A percentile compares a stretch with the other conserved stretches of the same genome.
Evolutionary conservation across 2,329 filamentous ascomycete species (phyloP).

Genomic region (Fusarium camptoceras): DNA sequence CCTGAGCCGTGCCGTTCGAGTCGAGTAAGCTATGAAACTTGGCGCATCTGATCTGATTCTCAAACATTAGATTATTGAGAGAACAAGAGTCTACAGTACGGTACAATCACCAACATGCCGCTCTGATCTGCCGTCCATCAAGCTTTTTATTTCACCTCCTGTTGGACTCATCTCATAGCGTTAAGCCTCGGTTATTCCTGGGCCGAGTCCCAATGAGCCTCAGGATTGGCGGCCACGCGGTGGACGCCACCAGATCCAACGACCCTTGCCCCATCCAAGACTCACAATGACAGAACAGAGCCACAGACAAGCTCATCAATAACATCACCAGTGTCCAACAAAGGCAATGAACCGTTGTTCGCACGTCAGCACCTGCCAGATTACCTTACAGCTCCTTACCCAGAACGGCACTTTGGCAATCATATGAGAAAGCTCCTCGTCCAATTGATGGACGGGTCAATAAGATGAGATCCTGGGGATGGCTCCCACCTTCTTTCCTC

Average conservation of each 20-base stretch:
- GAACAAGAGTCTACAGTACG: background rate
- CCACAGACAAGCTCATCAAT: conserved; percentile 22
- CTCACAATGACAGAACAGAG: conserved; percentile 7
- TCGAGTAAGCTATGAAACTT: conserved; percentile 7
- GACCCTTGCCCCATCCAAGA: conserved; percentile 14
- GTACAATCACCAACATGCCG: no score
- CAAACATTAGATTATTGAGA: background rate
- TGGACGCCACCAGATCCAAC: conserved; percentile 32
- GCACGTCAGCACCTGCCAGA: conserved; percentile 10
- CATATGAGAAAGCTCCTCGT: conserved; percentile 21
- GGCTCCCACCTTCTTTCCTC: conserved; percentile 30
- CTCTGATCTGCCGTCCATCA: conserved; percentile 15
- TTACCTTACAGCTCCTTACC: conserved; percentile 34
- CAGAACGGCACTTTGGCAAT: conserved; percentile 18
- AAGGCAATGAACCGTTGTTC: conserved; percentile 16
- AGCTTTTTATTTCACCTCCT: conserved; percentile 4
- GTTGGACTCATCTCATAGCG: background rate
- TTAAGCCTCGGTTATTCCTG: conserved; percentile 28
- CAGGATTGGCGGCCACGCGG: conserved; percentile 29
- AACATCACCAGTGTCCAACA: conserved; percentile 15
- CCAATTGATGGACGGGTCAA: conserved; percentile 15
- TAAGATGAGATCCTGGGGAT: conserved; percentile 34
- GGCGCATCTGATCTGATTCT: conserved; percentile 5
- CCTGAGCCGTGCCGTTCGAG: background rate
- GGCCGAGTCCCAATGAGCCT: conserved; percentile 21